phyloP scores from a whole-genome alignment of 225 moss, liverwort and hornwort genomes.

The Pseudoscleropodium purum region DNA sequence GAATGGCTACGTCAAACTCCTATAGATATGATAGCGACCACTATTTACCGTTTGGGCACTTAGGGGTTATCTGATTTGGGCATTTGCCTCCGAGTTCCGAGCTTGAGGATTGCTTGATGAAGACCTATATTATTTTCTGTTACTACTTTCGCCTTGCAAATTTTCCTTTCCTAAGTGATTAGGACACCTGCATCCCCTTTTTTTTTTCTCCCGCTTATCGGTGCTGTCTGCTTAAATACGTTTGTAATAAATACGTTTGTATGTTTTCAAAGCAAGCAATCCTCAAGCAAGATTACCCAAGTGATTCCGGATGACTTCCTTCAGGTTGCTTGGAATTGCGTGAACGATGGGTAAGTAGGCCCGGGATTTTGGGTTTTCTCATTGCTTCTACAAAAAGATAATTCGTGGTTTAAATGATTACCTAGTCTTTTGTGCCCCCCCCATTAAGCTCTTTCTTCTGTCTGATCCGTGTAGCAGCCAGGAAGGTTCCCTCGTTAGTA shows the following conservation, averaged over 20 bases:
- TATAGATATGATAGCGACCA: background rate
- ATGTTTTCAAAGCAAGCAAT: slow-evolving; percentile 50
- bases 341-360: slow-evolving; percentile 94
- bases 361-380: slow-evolving; percentile 32
- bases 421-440: slow-evolving; percentile 14
- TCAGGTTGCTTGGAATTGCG: slow-evolving; percentile 99
- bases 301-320: slow-evolving; percentile 81
- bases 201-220: slow-evolving; percentile 20
- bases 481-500: slow-evolving; percentile 17
- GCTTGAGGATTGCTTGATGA: slow-evolving; percentile 46
- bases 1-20: background rate
- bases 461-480: slow-evolving; percentile 17
- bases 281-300: slow-evolving; percentile 70
- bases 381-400: slow-evolving; percentile 8
- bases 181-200: slow-evolving; percentile 12
- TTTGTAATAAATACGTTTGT: slow-evolving; percentile 50
- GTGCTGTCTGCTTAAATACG: slow-evolving; percentile 21
- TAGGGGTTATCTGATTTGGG: slow-evolving; percentile 2
- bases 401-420: slow-evolving; percentile 8
- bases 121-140: slow-evolving; percentile 11
- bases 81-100: slow-evolving; percentile 20
- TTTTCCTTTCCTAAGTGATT: slow-evolving; percentile 14
- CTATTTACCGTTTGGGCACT: background rate
- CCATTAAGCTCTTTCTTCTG: slow-evolving; percentile 14
- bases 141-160: slow-evolving; percentile 23